These are phyloP conservation scores for Microbotryum violaceum DNA, from an alignment of 1,284 basidiomycete genomes.

Conservation along the genomic window DNA sequence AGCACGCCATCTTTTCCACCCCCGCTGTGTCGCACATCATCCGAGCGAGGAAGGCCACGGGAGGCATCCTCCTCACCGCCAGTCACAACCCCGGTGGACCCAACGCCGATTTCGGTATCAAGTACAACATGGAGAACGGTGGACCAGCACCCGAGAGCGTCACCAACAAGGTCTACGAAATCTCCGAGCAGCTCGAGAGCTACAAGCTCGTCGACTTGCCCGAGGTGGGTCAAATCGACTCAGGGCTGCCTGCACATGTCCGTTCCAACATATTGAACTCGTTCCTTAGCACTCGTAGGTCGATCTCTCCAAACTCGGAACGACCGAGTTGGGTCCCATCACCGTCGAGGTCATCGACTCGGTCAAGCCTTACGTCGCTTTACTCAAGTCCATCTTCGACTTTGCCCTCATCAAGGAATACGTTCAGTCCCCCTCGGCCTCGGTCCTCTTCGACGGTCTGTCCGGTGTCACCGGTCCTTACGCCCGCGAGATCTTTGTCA, in stretches of 20 bases:
- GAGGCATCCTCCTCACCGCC: constrained; percentile 95
- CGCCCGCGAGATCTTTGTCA: constrained; percentile 78
- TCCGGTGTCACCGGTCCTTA: constrained; percentile 98
- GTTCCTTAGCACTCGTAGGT: constrained; percentile 48
- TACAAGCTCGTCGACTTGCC: constrained; percentile 80
- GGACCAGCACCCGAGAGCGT: constrained; percentile 93
- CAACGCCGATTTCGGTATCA: constrained; percentile 96
- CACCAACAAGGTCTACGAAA: constrained; percentile 87
- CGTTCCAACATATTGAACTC: not conserved
- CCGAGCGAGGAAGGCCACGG: constrained; percentile 88
- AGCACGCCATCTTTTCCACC: constrained; percentile 87
- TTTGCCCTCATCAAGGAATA: constrained; percentile 86
- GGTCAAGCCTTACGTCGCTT: constrained; percentile 76
- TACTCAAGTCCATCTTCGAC: constrained; percentile 88
- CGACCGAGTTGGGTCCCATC: constrained; percentile 69
- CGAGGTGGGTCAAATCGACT: constrained; percentile 49
- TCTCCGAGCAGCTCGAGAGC: constrained; percentile 72
- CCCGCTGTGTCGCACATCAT: constrained; percentile 95
- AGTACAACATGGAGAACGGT: constrained; percentile 96
- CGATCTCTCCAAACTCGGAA: constrained; percentile 76
- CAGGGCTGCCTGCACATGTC: not conserved
- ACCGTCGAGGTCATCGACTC: constrained; percentile 90
- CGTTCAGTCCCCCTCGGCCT: constrained; percentile 57
- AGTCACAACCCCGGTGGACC: constrained; percentile 97
- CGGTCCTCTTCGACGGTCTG: constrained; percentile 90